Percentiles rank a stretch among this genome's conserved stretches.
These are phyloP conservation scores for Ambrosia artemisiifolia DNA, from an alignment of 129 eudicot species.

Conservation along the genomic window DNA sequence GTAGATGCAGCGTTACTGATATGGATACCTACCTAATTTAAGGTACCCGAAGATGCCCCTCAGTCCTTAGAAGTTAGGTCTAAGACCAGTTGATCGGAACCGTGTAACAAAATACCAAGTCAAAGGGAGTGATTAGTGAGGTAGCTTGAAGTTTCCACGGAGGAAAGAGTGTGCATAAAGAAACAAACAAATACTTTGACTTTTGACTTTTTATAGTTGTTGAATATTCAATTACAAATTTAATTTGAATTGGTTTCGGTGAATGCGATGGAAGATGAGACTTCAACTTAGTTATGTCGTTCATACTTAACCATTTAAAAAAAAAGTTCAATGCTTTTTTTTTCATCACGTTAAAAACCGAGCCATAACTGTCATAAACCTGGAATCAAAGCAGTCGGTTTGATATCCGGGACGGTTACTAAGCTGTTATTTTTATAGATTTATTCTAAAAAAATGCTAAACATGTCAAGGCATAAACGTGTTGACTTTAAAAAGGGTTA, in stretches of 20 bases:
- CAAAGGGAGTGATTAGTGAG: conserved; percentile 19
- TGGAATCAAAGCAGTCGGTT: too few species aligned
- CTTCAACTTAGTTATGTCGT: background rate
- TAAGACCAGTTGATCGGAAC: background rate
- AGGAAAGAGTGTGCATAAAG: background rate
- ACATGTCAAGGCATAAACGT: background rate
- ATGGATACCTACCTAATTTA: too few species aligned
- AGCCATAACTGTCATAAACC: too few species aligned
- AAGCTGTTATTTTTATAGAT: background rate
- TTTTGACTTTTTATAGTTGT: conserved; percentile 21
- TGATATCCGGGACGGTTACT: too few species aligned
- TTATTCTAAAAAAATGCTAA: too few species aligned
- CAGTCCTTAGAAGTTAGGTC: too few species aligned
- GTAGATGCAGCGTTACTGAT: too few species aligned
- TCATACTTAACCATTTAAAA: background rate
- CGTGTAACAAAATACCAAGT: background rate
- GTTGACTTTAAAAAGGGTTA: background rate
- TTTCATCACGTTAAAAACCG: background rate
- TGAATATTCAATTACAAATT: conserved; percentile 7
- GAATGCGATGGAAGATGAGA: background rate
- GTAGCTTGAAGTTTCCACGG: background rate
- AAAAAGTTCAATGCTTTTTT: background rate
- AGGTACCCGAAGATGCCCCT: too few species aligned
- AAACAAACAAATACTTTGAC: background rate
- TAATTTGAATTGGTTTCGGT: background rate